Evolutionary conservation across 2,329 filamentous ascomycete species (phyloP), one percentile per base, ranked within the genome.

Genomic region (Xylaria sp.): DNA sequence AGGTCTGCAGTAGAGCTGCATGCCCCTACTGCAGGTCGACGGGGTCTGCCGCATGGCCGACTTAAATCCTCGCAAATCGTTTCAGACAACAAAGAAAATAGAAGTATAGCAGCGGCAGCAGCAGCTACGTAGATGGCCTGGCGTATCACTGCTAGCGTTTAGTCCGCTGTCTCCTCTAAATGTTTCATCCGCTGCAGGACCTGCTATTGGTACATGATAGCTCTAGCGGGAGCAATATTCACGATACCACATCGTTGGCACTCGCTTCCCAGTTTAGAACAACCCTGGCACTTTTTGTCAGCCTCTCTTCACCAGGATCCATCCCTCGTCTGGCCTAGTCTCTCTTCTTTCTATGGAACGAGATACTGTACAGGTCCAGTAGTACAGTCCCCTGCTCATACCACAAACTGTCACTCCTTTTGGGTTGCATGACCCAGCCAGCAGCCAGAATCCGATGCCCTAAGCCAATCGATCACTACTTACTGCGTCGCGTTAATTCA

Each of bases 391-490:
- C 65, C 53, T 64, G 53, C 38, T 48, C 59, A 13, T 67, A 40
- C 44, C 40, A 53, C 36, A 62, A 26, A 48, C 51, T 54, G 67
- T 49, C 44, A 59, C 70, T 71, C 76, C 76, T 75, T 78, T 77
- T 73, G 67, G 73, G 71, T 71, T 74, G 75, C 76, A 77, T 77
- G 70, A 72, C 74, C 72, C 73, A 66, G 71, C 75, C 75, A 73
- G 75, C 70, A 59, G 68, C 33, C 48, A 72, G 69, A 70, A 73
- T 72, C 71, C 64, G 59, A 59, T 69, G 71, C 63, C 67, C 68
- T 65, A 66, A 72, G 75, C 77, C 77, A 78, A 78, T 78, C 74
- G 77, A 75, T 77, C 73, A n/a, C 68, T 57, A 68, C 56, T 68
- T 68, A 66, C 69, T 65, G 65, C 65, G 62, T 56, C 53, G 73